Evolutionary conservation across 352 stramenopile species (phyloP), one percentile per base, ranked within the genome.

Genomic region (Salisapilia sapeloensis): DNA sequence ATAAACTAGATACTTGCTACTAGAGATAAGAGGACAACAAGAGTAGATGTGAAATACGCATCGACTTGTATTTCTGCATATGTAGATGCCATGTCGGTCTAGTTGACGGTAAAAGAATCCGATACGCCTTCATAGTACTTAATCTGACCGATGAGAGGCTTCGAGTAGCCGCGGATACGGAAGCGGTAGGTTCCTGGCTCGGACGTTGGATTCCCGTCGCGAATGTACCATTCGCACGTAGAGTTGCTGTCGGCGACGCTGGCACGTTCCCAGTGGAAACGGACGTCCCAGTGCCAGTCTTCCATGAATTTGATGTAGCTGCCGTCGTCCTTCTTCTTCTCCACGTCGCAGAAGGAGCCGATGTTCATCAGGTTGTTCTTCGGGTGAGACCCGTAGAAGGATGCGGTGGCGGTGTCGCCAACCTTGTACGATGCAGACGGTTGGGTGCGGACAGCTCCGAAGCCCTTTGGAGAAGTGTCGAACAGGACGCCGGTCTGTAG

Each of bases 201-300:
- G 14, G 54, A 63, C 8, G 53, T 56, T 5, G 22, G 21, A 23
- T 33, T 40, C 6, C 52, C 51, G 3, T 26, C 7, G 4, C 60
- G 57, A 14, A 71, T 55, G 36, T 36, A 54, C 58, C 58, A 71
- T 36, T 57, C 46, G 38, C 57, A 70, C 28, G 40, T 58, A 29
- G 48, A 60, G 30, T 58, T 62, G 35, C 56, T 71, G 28, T 66
- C 46, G 14, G 29, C 25, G 27, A 48, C 26, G 15, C 46, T 35
- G n/a, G n/a, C 28, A 35, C 48, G 46, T 3, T n/a, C 27, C 58
- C 60, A 75, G 14, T 40, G 27, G 40, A 53, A 71, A 13, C 60
- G 60, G 13, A 71, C 20, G 19, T 71, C 59, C 60, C 60, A 77
- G 33, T 75, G 54, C 1, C 45, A 48, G 30, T 80, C 63, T 1